Base-by-base conservation (phyloP, 2,329 filamentous ascomycete genomes). In the Chrysosporium queenslandicum region DNA sequence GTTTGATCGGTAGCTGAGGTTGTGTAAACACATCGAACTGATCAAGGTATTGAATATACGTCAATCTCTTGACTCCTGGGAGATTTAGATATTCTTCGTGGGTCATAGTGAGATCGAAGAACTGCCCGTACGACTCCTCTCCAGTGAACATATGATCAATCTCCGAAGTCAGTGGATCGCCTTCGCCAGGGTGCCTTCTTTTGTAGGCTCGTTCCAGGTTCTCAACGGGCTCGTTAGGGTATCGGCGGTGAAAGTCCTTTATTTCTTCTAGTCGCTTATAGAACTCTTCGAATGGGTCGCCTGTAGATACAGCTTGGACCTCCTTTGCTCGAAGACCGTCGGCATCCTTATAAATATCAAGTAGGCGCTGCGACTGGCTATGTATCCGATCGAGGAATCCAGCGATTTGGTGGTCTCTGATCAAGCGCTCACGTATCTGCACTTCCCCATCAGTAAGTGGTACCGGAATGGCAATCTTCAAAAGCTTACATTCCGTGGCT, bases 121-220 rank as follows among this genome's bases (percentile, higher is more conserved):
- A 98, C 60, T 88, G 85, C 40, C 92, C 92, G 63, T 86, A 96
- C 0, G 85, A 85, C 68, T 98, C 92, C 69, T 98, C 94, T 56
- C 92, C 92, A 0, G 89, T 94, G 69, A 98, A 98, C 74, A 97
- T 85, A 53, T 81, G 82, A 64, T 97, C 91, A 45, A 96, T 83
- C 49, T 90, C 81, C 40, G 80, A 81, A 3, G 78, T 76, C 52
- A 79, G 68, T 1, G 77, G 73, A 43, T 85, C 80, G 46, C 81
- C 79, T 58, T 85, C 83, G 40, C 82, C 81, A 11, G 77, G 78
- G 39, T 77, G 73, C 53, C 78, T 80, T 64, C 82, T 78, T 67
- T 89, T 88, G 74, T 98, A 98, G 32, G 90, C 86, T 60, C 85
- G 81, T 71, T 98, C 94, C 12, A 95, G 81, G 62, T 97, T 96